Percentiles rank a stretch among this genome's conserved stretches.
Conservation (phyloP, 345 rosid genomes). For the Fremontodendron californicum region DNA sequence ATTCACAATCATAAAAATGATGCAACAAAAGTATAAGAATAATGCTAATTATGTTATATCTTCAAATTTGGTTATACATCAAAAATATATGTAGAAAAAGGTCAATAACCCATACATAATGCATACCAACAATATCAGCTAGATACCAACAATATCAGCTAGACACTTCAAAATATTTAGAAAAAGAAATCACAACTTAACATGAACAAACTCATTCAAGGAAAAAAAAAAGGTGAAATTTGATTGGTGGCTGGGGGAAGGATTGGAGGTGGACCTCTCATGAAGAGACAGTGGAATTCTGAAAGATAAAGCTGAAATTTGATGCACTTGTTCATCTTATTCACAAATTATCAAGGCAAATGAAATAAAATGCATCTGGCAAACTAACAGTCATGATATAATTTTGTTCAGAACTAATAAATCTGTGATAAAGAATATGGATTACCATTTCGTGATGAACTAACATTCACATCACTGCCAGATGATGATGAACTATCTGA, state of each 20-base stretch:
- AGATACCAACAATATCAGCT: not conserved
- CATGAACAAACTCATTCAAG: too few species aligned
- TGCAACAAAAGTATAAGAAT: not conserved
- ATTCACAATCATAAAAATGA: not conserved
- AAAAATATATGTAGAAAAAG: not conserved
- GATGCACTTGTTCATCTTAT: not conserved
- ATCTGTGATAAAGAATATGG: not conserved
- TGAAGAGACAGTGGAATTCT: not conserved
- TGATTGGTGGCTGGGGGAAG: too few species aligned
- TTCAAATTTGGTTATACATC: not conserved
- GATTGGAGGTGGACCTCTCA: not conserved
- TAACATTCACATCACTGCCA: constrained; percentile 37
- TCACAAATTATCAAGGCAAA: not conserved
- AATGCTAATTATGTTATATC: not conserved
- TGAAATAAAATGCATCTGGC: not conserved
- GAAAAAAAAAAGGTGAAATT: too few species aligned
- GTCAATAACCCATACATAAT: not conserved
- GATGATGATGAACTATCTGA: constrained; percentile 39
- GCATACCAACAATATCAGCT: not conserved
- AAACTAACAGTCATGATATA: constrained; percentile 1
- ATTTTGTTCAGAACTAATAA: constrained; percentile 17
- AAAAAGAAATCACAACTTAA: too few species aligned
- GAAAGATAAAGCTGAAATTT: not conserved
- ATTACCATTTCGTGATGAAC: constrained; percentile 46
- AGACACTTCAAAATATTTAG: not conserved